A percentile compares a stretch with the other conserved stretches of the same genome.
Conservation (phyloP, 2,329 filamentous ascomycete species). For the Ophiocordyceps polyrhachis-furcata region DNA sequence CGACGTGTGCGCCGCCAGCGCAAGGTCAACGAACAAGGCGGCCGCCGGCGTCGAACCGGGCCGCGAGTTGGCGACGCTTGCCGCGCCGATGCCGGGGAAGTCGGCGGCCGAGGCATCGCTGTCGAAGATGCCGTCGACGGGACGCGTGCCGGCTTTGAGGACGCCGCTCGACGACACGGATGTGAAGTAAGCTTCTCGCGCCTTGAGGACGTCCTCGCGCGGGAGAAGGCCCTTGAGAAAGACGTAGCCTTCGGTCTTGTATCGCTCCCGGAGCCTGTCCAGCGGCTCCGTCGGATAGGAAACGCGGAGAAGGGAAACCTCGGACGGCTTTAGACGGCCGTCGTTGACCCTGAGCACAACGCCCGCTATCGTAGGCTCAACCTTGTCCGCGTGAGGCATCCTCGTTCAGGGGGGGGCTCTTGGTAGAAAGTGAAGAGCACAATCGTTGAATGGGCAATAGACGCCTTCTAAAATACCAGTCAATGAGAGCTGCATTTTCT, state of each 20-base stretch:
- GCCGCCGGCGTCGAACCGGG: conserved; percentile 18
- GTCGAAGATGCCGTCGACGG: conserved; percentile 33
- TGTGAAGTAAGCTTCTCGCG: conserved; percentile 32
- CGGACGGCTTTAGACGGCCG: background rate
- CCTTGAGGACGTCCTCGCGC: conserved; percentile 29
- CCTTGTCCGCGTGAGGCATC: background rate
- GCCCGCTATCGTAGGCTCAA: background rate
- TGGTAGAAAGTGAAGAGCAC: background rate
- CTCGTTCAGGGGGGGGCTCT: background rate
- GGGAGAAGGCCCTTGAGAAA: conserved; percentile 36
- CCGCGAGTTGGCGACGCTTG: conserved; percentile 23
- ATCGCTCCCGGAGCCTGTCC: conserved; percentile 23
- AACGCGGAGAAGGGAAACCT: background rate
- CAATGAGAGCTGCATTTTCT: background rate
- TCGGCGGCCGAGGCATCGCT: conserved; percentile 2
- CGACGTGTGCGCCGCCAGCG: conserved; percentile 32
- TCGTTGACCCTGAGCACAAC: conserved; percentile 1
- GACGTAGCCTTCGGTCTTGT: conserved; percentile 28
- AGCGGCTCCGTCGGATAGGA: conserved; percentile 13
- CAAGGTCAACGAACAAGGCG: conserved; percentile 15
- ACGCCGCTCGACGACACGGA: conserved; percentile 35
- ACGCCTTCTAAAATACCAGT: too few species aligned
- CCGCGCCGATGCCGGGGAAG: conserved; percentile 26
- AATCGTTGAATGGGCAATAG: background rate
- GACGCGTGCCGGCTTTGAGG: conserved; percentile 29